Evolutionary conservation across 2,329 filamentous ascomycete species (phyloP), one percentile per base, ranked within the genome.

Genomic region (Drechslerella dactyloides): DNA sequence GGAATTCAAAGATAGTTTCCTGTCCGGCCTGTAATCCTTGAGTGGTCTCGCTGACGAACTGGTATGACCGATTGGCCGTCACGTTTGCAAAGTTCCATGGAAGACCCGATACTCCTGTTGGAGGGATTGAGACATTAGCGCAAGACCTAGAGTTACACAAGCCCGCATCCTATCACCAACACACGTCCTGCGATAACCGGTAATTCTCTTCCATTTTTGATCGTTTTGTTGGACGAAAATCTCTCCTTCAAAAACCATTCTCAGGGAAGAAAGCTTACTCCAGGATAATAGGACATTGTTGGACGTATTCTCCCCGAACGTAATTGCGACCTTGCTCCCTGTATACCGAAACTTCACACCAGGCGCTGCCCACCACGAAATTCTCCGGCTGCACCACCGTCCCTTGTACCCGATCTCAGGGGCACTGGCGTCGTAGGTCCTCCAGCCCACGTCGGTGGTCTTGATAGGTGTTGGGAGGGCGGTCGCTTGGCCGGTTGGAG

Each of bases 51-150:
- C 57, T 63, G 53, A 86, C 80, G 52, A 88, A 82, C 17, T 86
- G 81, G 76, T 87, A 85, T 0, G 85, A 87, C 11, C 80, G 81
- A 24, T 82, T 81, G 0, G 82, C 81, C 1, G 85, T 86, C 51
- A 87, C 82, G 75, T 88, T 87, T 35, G 84, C 85, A 75, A 87
- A 84, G 63, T 81, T 79, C 85, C 85, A 88, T 75, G 86, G 85
- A 56, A 85, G 81, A 1, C 84, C 84, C n/a, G 65, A 52, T 42
- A 70, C 57, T 19, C 65, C 65, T 70, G 53, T n/a, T 42, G 15
- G 46, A 33, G 8, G 44, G 81, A 24, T 87, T 80, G n/a, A 85
- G 83, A 48, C 35, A 61, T 62, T n/a, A n/a, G 64, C 53, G 42
- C 50, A 24, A 42, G 23, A 57, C 21, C 27, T 42, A 8, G 76